Conservation (phyloP, 2,329 filamentous ascomycete genomes). For the Zarea fungicola region DNA sequence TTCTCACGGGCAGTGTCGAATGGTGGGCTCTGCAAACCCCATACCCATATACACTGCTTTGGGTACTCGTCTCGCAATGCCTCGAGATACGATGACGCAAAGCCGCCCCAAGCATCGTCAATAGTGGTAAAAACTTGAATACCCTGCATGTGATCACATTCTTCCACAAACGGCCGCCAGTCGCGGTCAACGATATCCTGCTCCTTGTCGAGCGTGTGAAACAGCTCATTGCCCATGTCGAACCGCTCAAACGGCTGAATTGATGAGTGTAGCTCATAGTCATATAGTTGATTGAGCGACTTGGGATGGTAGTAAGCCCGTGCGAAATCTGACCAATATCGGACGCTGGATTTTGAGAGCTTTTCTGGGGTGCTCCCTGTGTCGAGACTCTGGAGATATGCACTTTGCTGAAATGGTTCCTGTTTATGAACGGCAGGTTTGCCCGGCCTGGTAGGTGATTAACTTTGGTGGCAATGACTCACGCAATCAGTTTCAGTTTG, state of each 20-base stretch:
- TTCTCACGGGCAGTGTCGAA: slow-evolving; percentile 49
- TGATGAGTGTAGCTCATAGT: slow-evolving; percentile 77
- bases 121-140: slow-evolving; percentile 69
- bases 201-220: slow-evolving; percentile 66
- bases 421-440: slow-evolving; percentile 64
- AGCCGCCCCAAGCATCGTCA: slow-evolving; percentile 80
- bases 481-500: not conserved
- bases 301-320: slow-evolving; percentile 87
- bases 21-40: slow-evolving; percentile 66
- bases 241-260: slow-evolving; percentile 88
- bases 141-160: slow-evolving; percentile 88
- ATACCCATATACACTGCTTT: slow-evolving; percentile 81
- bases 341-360: slow-evolving; percentile 66
- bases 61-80: slow-evolving; percentile 83
- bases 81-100: slow-evolving; percentile 68
- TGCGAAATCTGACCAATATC: slow-evolving; percentile 96
- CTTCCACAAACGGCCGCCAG: slow-evolving; percentile 80
- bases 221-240: slow-evolving; percentile 75
- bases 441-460: slow-evolving; percentile 61
- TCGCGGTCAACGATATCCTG: slow-evolving; percentile 89
- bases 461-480: too few species aligned
- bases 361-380: slow-evolving; percentile 60
- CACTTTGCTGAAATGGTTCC: slow-evolving; percentile 59
- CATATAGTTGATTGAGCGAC: slow-evolving; percentile 79
- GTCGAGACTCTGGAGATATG: slow-evolving; percentile 78